Evolutionary conservation across 441 rosid genomes (phyloP), one percentile per base, ranked within the genome.

Genomic region (Gossypium aridum): DNA sequence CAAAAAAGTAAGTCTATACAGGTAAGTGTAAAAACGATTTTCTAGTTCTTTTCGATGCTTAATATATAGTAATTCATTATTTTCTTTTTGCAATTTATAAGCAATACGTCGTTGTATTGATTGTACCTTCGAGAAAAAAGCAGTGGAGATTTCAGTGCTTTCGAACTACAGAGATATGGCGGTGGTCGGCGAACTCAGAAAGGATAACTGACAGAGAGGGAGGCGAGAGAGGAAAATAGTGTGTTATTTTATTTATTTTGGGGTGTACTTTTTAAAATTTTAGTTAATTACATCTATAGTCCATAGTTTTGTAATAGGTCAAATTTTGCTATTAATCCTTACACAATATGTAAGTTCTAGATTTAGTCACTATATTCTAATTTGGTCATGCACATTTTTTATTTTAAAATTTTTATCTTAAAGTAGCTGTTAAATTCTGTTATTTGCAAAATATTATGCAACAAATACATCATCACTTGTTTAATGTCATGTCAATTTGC

Each of bases 131-230:
- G 70, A 2, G 60, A 2, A 9, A 34, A 47, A 28, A 3, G 55
- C 22, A 63, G 61, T 3, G 45, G 53, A 16, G 49, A 70, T 59
- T 63, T 66, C 56, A 43, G 69, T 61, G 75, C 73, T 80, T 73
- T 31, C 67, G 25, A 72, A 54, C 74, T 19, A 56, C 62, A 19
- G 20, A 65, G 71, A 71, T 69, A 60, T 63, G 70, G 77, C 79
- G 77, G 71, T 62, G 68, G 81, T 71, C 83, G 87, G 79, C 85
- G 85, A 83, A 80, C 74, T 72, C 25, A 60, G 74, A 77, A 71
- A 69, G 78, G 85, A 79, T 81, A 81, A 80, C 71, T 51, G 45
- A 67, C 66, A 78, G 74, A 64, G 26, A 3, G 28, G 26, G 34
- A 61, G 81, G 80, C 51, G 76, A 74, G 72, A 60, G 59, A 3